A percentile compares a stretch with the other conserved stretches of the same genome.
These are phyloP conservation scores for Epichloe amarillans DNA, from an alignment of 2,329 filamentous ascomycete species.

Conservation along the genomic window DNA sequence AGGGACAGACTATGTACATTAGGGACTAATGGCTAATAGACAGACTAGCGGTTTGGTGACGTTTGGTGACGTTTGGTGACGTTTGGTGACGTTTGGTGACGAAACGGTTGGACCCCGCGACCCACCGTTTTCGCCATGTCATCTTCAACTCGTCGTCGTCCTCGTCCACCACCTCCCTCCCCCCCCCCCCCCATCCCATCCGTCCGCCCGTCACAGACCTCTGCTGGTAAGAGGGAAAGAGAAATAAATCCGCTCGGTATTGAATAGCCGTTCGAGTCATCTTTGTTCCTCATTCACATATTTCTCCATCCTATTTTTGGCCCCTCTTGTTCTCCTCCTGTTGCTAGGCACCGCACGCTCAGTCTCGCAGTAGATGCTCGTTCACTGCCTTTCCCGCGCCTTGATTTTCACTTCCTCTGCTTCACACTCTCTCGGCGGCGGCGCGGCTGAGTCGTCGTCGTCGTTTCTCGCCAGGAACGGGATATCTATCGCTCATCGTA, in stretches of 20 bases:
- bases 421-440: no score
- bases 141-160: no score
- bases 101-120: background rate
- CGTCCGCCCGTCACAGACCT: background rate
- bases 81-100: background rate
- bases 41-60: no score
- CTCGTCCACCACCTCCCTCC: no score
- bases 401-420: no score
- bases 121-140: background rate
- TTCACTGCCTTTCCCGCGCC: no score
- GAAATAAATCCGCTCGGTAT: no score
- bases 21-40: no score
- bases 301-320: background rate
- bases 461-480: no score
- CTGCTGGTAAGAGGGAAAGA: conserved; percentile 5
- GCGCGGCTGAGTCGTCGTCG: no score
- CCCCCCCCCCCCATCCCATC: background rate
- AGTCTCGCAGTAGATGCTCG: background rate
- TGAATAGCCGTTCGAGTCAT: background rate
- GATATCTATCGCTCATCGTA: no score
- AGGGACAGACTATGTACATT: no score
- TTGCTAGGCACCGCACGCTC: background rate
- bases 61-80: background rate
- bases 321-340: background rate
- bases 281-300: background rate